Conservation (phyloP, 139 green algal species). For the Pleodorina starrii region DNA sequence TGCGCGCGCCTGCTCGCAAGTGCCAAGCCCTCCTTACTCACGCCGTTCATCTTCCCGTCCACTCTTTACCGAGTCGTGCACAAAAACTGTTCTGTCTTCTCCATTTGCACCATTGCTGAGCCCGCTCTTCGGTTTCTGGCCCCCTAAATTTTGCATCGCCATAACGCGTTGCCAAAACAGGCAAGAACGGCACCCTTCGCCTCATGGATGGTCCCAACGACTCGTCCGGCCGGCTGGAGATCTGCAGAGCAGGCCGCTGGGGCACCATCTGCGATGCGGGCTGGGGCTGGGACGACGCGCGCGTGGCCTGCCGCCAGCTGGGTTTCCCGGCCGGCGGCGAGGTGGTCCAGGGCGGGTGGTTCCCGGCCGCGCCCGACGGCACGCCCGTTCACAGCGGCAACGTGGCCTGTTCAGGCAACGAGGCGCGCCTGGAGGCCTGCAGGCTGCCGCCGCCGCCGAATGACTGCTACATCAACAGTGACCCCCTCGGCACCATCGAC, state of each 20-base stretch:
- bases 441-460: too few relatives aligned
- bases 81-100: too few relatives aligned
- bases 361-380: background rate
- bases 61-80: too few relatives aligned
- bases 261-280: constrained; percentile 19
- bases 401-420: background rate
- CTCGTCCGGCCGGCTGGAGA: constrained; percentile 41
- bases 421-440: background rate
- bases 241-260: background rate
- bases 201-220: constrained; percentile 15
- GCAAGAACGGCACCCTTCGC: background rate
- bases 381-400: background rate
- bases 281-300: constrained; percentile 44
- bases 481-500: background rate
- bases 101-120: too few relatives aligned
- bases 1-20: too few relatives aligned
- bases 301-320: constrained; percentile 40
- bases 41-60: too few relatives aligned
- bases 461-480: background rate
- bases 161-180: too few relatives aligned
- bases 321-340: constrained; percentile 30
- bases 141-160: too few relatives aligned
- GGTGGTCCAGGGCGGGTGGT: constrained; percentile 21
- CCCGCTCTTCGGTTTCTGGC: too few relatives aligned
- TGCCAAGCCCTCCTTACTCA: too few relatives aligned